Evolutionary conservation across 441 rosid species (phyloP).

Genomic region (Codiaeum variegatum): DNA sequence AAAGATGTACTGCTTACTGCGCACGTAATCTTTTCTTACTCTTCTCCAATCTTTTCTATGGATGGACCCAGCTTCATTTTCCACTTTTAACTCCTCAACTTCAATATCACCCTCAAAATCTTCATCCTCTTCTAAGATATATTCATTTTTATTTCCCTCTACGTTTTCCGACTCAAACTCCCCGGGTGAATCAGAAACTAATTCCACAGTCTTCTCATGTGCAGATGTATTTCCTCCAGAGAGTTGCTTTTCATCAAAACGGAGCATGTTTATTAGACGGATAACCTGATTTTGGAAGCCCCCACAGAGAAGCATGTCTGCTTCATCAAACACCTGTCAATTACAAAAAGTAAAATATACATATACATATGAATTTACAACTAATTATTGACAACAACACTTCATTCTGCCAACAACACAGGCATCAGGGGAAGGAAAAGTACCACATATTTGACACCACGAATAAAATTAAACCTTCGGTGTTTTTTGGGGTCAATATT

Average conservation of each 20-base stretch:
- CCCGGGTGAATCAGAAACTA: constrained; percentile 26
- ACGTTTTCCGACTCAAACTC: constrained; percentile 25
- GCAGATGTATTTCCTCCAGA: constrained; percentile 34
- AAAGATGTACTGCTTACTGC: constrained; percentile 88
- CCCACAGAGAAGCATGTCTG: constrained; percentile 93
- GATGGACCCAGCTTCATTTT: constrained; percentile 28
- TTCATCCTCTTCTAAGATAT: constrained; percentile 38
- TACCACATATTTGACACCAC: constrained; percentile 77
- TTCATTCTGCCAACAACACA: not conserved
- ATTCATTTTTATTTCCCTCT: constrained; percentile 32
- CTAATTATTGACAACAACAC: constrained; percentile 12
- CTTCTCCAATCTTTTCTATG: constrained; percentile 71
- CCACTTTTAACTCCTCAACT: constrained; percentile 24
- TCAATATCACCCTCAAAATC: constrained; percentile 33
- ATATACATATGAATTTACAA: constrained; percentile 7
- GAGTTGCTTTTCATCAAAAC: constrained; percentile 67
- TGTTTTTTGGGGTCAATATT: constrained; percentile 57
- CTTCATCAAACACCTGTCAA: constrained; percentile 92
- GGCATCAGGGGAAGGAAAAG: constrained; percentile 12
- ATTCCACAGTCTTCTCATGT: constrained; percentile 26
- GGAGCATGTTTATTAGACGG: constrained; percentile 73
- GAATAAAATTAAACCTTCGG: constrained; percentile 50
- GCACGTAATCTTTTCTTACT: constrained; percentile 57
- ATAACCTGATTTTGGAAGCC: constrained; percentile 83
- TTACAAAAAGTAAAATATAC: constrained; percentile 7